Evolutionary conservation across 805 yeast species (phyloP), one percentile per base, ranked within the genome.

Genomic region (Candida hispaniensis): DNA sequence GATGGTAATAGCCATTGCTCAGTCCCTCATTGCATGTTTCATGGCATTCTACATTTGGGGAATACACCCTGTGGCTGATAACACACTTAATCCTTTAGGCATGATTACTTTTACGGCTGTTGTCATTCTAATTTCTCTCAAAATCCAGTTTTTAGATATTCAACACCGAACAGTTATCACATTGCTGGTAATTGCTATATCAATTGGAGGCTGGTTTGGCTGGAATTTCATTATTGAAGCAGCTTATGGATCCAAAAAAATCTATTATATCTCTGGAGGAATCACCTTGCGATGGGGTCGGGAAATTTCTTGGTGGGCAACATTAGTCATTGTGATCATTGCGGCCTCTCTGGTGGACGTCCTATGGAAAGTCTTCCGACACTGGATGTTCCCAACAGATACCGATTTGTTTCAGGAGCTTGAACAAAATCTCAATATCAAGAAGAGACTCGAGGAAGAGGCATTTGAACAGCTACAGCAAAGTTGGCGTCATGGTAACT

Each of bases 271-370:
- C 71, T 55, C 80, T 70, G 64, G 69, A 42, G 93, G 91, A 2
- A 61, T 91, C 30, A 63, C 66, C 40, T 56, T 73, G 30, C 72
- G 72, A 34, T 83, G 82, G 60, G 97, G 97, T 14, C 56, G 45
- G 13, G 96, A 91, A 51, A 53, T 63, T n/a, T 66, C 80, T 1
- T 88, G 85, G 73, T 91, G 97, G 97, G 81, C 82, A 1, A 56
- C 82, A 0, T 58, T 80, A 19, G 49, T 82, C 18, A 64, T 75
- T 2, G 51, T 79, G 12, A 53, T 64, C 1, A 57, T 70, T 0
- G 60, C 81, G 35, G 79, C 88, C 2, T 45, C 80, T 9, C 55
- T 74, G 22, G 58, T 79, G 41, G 97, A 91, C 51, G 55, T 80
- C 23, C 50, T 78, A 4, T 52, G 73, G 34, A 74, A 77, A 44